Percentiles rank a stretch among this genome's conserved stretches.
These are phyloP conservation scores for Malus sylvestris DNA, from an alignment of 306 rosid genomes.

Conservation along the genomic window DNA sequence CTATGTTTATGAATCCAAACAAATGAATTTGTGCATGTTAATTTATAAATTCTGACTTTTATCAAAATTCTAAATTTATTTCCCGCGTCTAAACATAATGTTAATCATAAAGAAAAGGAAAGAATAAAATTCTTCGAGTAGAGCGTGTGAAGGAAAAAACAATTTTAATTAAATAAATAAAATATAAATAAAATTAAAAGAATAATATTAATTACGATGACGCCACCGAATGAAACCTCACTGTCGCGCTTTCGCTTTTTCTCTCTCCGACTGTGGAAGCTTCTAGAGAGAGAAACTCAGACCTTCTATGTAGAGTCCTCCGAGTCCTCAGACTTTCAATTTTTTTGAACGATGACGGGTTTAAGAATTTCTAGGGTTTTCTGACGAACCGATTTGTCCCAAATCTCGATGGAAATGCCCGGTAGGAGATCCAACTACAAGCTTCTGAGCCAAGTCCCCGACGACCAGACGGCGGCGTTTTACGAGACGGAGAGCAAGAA, in stretches of 20 bases:
- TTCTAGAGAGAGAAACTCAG: conserved; percentile 35
- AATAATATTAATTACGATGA: conserved; percentile 26
- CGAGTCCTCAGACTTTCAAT: not conserved
- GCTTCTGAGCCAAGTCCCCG: conserved; percentile 66
- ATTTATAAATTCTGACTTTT: no score
- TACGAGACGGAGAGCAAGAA: conserved; percentile 54
- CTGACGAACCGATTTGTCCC: conserved; percentile 17
- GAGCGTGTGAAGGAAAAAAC: not conserved
- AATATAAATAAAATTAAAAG: not conserved
- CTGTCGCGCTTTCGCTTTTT: conserved; percentile 5
- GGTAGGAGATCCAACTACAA: conserved; percentile 83
- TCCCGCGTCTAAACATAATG: no score
- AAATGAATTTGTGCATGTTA: no score
- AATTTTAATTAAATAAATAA: not conserved
- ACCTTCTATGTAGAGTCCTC: not conserved
- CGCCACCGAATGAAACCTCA: conserved; percentile 32
- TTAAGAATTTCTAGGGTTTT: conserved; percentile 41
- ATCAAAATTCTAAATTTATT: no score
- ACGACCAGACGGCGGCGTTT: conserved; percentile 55
- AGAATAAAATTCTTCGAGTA: not conserved
- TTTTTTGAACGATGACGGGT: conserved; percentile 49
- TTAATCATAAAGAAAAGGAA: not conserved
- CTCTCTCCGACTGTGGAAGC: conserved; percentile 41
- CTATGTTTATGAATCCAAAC: no score
- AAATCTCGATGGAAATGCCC: conserved; percentile 72